These are phyloP conservation scores for Potentilla sterilis DNA, from an alignment of 306 rosid genomes.

Conservation along the genomic window DNA sequence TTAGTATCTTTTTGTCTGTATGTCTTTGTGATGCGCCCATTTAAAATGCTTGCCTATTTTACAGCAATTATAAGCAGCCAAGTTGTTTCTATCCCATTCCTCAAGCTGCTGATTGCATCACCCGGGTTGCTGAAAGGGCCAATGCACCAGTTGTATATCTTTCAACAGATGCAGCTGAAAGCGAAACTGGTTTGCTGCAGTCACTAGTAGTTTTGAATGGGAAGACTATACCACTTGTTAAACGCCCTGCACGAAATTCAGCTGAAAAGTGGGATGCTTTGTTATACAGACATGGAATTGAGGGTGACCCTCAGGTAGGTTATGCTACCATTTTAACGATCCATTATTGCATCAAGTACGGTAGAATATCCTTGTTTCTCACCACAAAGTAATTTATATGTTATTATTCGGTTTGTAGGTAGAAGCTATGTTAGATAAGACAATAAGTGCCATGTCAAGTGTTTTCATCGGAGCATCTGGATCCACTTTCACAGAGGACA, in stretches of 20 bases:
- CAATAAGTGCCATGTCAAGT: conserved; percentile 89
- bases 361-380: background rate
- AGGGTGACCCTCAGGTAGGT: conserved; percentile 76
- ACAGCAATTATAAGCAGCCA: conserved; percentile 73
- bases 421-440: conserved; percentile 97
- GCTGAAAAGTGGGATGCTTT: conserved; percentile 99
- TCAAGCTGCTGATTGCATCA: conserved; percentile 90
- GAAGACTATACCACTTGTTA: conserved; percentile 76
- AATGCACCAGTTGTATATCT: conserved; percentile 74
- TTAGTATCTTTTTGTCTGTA: conserved; percentile 4
- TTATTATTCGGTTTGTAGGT: conserved; percentile 47
- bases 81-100: conserved; percentile 99
- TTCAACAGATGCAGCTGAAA: conserved; percentile 93
- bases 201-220: conserved; percentile 70
- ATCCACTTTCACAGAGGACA: conserved; percentile 95
- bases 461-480: conserved; percentile 94
- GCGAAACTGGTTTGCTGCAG: conserved; percentile 81
- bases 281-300: conserved; percentile 70
- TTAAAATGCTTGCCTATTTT: conserved; percentile 31
- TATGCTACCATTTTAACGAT: conserved; percentile 10
- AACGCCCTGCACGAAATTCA: conserved; percentile 73
- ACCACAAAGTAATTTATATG: conserved; percentile 18
- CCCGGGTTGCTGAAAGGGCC: conserved; percentile 60
- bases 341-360: background rate
- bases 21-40: conserved; percentile 7